Percentiles rank a stretch among this genome's conserved stretches.
Conservation (phyloP, 129 eudicot species). For the Deinandra increscens region DNA sequence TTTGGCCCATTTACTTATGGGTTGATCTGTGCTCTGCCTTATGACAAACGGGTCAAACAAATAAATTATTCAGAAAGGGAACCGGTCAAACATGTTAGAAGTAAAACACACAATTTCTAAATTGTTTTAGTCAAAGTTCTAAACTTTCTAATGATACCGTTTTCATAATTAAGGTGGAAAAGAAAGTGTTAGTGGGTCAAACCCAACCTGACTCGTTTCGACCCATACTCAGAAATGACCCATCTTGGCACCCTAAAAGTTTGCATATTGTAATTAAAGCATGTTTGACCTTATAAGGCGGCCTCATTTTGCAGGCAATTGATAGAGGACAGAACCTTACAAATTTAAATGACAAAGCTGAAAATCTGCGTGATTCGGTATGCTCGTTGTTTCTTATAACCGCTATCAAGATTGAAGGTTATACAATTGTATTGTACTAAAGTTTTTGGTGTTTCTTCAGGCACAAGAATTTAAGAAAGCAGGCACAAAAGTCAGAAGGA, state of each 20-base stretch:
- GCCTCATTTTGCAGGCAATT: constrained; percentile 50
- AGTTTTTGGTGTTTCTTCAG: constrained; percentile 24
- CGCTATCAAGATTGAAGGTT: neutral
- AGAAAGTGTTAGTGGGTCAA: neutral
- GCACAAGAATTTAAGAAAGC: constrained; percentile 60
- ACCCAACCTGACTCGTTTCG: neutral
- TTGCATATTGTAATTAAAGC: neutral
- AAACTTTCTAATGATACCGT: neutral
- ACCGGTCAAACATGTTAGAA: neutral
- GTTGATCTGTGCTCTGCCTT: neutral
- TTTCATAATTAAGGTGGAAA: neutral
- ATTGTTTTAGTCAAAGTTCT: neutral
- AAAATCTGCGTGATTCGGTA: constrained; percentile 71
- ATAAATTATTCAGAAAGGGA: neutral
- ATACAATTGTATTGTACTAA: neutral
- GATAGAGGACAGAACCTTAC: constrained; percentile 75
- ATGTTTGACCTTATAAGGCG: constrained; percentile 23
- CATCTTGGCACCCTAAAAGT: neutral
- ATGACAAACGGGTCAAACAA: neutral
- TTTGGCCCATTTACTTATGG: neutral
- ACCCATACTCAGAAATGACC: neutral
- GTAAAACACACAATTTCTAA: neutral
- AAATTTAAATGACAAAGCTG: constrained; percentile 56
- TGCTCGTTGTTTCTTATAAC: constrained; percentile 13
- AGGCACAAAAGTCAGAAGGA: constrained; percentile 64